phyloP scores from a whole-genome alignment of 108 stramenopile genomes.

The Pseudonitzschia multistriata region DNA sequence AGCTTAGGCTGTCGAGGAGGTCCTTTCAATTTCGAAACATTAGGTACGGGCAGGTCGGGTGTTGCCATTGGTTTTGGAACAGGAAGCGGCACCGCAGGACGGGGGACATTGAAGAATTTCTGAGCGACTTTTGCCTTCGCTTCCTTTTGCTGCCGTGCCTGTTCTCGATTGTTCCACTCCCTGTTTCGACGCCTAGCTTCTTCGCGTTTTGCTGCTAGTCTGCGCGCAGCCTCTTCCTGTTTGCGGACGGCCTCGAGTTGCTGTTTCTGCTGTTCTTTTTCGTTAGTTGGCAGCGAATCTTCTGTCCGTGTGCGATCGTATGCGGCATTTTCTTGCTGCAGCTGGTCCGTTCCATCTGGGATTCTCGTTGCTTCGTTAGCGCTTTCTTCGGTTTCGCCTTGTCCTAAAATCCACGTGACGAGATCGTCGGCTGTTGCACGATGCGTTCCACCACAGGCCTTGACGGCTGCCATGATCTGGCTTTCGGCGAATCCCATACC shows the following conservation, averaged over 20 bases:
- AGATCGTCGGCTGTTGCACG: slow-evolving; percentile 78
- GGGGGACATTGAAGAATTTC: neutral
- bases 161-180: slow-evolving; percentile 80
- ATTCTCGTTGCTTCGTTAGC: neutral
- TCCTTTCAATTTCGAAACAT: neutral
- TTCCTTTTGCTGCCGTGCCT: slow-evolving; percentile 60
- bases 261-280: neutral
- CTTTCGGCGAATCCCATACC: slow-evolving; percentile 80
- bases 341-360: slow-evolving; percentile 17
- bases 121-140: slow-evolving; percentile 52
- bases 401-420: slow-evolving; percentile 79
- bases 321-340: slow-evolving; percentile 16
- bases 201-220: slow-evolving; percentile 69
- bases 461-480: slow-evolving; percentile 61
- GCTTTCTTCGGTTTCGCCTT: slow-evolving; percentile 31
- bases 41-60: neutral
- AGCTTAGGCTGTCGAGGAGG: slow-evolving; percentile 1
- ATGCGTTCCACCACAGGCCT: slow-evolving; percentile 74
- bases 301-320: slow-evolving; percentile 2
- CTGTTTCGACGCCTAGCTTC: slow-evolving; percentile 77
- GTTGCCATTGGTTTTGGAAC: neutral
- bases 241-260: slow-evolving; percentile 38
- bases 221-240: slow-evolving; percentile 53
- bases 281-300: neutral
- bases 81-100: neutral